phyloP scores from a whole-genome alignment of 208 protist species.

The Phytomonas serpens region DNA sequence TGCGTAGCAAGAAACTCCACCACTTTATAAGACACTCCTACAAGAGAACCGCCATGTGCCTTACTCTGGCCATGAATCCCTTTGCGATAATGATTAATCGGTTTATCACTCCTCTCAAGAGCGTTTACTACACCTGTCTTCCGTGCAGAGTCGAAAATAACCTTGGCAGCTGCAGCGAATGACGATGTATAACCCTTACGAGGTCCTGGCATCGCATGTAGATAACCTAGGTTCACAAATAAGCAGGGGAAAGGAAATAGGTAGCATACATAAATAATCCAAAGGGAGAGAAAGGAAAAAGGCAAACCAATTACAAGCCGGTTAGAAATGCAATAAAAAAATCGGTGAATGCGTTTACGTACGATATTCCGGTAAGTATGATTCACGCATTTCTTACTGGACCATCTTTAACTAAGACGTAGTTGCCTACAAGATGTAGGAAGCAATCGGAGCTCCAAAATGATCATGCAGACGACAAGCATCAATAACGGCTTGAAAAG shows the following conservation, averaged over 20 bases:
- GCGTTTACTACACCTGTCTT: conserved; percentile 69
- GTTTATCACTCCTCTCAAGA: conserved; percentile 38
- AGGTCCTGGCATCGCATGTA: conserved; percentile 7
- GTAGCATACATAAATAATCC: background rate
- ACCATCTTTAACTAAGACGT: background rate
- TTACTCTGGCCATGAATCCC: conserved; percentile 75
- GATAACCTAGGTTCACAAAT: conserved; percentile 3
- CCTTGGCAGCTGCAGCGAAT: conserved; percentile 73
- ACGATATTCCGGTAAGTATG: background rate
- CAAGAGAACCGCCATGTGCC: conserved; percentile 62
- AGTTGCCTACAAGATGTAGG: background rate
- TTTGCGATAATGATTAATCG: conserved; percentile 69
- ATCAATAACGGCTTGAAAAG: conserved; percentile 75
- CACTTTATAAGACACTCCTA: conserved; percentile 78
- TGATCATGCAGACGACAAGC: conserved; percentile 64
- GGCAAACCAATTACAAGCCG: background rate
- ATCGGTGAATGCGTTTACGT: background rate
- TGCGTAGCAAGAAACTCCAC: conserved; percentile 75
- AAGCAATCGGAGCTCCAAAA: conserved; percentile 33
- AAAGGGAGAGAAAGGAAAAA: background rate
- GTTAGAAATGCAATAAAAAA: background rate
- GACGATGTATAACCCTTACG: conserved; percentile 15
- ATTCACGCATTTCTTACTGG: background rate
- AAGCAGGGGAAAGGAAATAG: conserved; percentile 7
- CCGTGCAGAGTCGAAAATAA: conserved; percentile 78